These are phyloP conservation scores for Trichoderma atroviride DNA, from an alignment of 2,329 filamentous ascomycete genomes.

Conservation along the genomic window DNA sequence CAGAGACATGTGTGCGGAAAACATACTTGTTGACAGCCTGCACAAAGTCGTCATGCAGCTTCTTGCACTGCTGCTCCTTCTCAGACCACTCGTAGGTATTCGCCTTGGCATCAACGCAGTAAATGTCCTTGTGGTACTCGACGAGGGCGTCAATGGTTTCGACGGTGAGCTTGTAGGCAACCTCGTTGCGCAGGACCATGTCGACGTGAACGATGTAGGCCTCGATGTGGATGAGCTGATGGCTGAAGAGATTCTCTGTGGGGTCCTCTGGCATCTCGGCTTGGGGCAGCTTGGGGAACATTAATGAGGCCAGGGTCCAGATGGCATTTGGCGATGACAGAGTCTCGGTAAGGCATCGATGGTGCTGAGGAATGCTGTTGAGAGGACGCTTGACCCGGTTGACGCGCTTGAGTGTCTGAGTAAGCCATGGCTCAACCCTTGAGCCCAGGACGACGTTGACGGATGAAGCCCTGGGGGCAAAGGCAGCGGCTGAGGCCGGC, in stretches of 20 bases:
- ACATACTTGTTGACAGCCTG: slow-evolving; percentile 98
- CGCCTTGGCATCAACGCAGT: slow-evolving; percentile 86
- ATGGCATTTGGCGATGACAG: slow-evolving; percentile 87
- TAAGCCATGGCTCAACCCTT: slow-evolving; percentile 96
- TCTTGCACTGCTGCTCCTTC: slow-evolving; percentile 95
- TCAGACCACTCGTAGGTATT: slow-evolving; percentile 94
- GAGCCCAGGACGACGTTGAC: slow-evolving; percentile 92
- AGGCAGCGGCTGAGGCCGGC: slow-evolving; percentile 93
- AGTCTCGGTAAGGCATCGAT: slow-evolving; percentile 91
- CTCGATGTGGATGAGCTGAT: slow-evolving; percentile 89
- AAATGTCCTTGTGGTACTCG: slow-evolving; percentile 94
- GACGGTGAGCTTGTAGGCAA: slow-evolving; percentile 94
- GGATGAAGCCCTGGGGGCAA: slow-evolving; percentile 84
- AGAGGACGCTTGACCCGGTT: slow-evolving; percentile 95
- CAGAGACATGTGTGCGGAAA: slow-evolving; percentile 83
- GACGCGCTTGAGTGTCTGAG: slow-evolving; percentile 92
- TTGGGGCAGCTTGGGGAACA: slow-evolving; percentile 88
- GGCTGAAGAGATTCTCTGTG: slow-evolving; percentile 87
- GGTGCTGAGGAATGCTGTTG: slow-evolving; percentile 95
- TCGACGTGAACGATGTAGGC: slow-evolving; percentile 99
- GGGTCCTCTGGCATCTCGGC: slow-evolving; percentile 81
- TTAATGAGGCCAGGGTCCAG: slow-evolving; percentile 91
- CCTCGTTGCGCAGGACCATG: slow-evolving; percentile 96
- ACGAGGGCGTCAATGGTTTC: slow-evolving; percentile 93
- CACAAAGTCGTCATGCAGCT: slow-evolving; percentile 93